These are phyloP conservation scores for Pseudocercospora fijiensis DNA, from an alignment of 2,329 filamentous ascomycete species.

Conservation along the genomic window DNA sequence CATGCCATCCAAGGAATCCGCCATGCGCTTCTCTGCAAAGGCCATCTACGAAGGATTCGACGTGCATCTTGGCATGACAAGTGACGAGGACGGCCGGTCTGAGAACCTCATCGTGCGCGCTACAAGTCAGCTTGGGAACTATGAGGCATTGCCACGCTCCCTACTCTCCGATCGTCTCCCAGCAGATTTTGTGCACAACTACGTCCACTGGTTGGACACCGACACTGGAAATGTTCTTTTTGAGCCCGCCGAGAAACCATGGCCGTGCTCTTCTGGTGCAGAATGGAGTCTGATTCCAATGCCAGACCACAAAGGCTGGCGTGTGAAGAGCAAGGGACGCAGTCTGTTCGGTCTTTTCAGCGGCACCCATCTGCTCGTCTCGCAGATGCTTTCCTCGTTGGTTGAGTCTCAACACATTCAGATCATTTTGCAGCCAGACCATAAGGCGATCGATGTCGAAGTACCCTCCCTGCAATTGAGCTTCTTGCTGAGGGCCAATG, in stretches of 20 bases:
- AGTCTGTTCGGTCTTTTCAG: conserved; percentile 16
- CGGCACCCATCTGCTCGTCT: conserved; percentile 49
- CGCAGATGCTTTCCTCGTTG: conserved; percentile 47
- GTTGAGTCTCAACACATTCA: conserved; percentile 19
- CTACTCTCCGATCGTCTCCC: conserved; percentile 53
- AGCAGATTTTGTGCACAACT: conserved; percentile 49
- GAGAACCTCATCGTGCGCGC: conserved; percentile 44
- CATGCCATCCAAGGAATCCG: conserved; percentile 49
- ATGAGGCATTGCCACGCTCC: conserved; percentile 32
- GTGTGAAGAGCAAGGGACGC: conserved; percentile 9
- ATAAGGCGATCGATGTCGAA: conserved; percentile 19
- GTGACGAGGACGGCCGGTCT: not conserved
- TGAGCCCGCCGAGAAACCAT: no score
- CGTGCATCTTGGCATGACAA: conserved; percentile 56
- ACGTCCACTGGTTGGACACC: conserved; percentile 62
- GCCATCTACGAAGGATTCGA: conserved; percentile 38
- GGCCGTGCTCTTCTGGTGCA: conserved; percentile 52
- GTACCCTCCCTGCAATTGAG: conserved; percentile 27
- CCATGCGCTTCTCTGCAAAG: conserved; percentile 53
- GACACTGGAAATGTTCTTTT: conserved; percentile 27
- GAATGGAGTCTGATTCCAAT: conserved; percentile 38
- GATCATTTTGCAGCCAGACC: conserved; percentile 10
- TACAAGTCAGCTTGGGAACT: conserved; percentile 44
- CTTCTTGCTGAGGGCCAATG: conserved; percentile 21
- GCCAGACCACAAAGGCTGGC: conserved; percentile 46